Base-by-base conservation (phyloP, 805 yeast genomes). In the Candida bentonensis region DNA sequence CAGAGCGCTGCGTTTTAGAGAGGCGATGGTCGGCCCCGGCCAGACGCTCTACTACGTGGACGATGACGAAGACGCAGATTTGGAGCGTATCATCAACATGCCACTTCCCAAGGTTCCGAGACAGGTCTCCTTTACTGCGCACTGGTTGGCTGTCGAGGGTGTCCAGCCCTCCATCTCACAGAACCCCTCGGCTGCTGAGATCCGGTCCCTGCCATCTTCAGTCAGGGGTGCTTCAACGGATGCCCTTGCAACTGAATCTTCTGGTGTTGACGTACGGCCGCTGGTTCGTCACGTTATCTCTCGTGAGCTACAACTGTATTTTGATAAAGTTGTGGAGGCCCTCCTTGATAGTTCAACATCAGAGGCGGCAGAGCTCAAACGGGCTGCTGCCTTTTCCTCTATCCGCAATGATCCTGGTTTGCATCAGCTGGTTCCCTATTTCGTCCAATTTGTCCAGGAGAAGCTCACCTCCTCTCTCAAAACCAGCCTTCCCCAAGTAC, bases 131-230 rank as follows among this genome's bases (percentile, higher is more conserved):
- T 88, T 84, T 61, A 87, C 97, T 0, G 94, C 96, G 3, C 70
- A 65, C 50, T 89, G 98, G 97, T 69, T 94, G 25, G 97, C 98
- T 0, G 84, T 92, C 44, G 99, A 92, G 63, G 99, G 99, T 46
- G 95, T 92, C 5, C 99, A 92, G 59, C 98, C 99, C 1, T 80
- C 92, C 25, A 89, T 92, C 45, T 94, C 96, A 1, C 98, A 94
- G 63, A 92, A 92, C 64, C 99, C 99, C 21, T 73, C 80, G 42
- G 44, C 49, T 15, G 70, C 77, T 42, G 96, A 88, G 53, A 79
- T 89, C 49, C 78, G 79, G 58, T 73, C 76, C 26, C 65, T 85
- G 45, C 83, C 94, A 17, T 86, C 95, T 3, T 69, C 77, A 23
- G 70, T 78, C 39, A 72, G 96, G 53, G 97, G 96, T 30, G 86